Evolutionary conservation across 2,329 filamentous ascomycete genomes (phyloP).

Genomic region (Aspergillus viridinutans): DNA sequence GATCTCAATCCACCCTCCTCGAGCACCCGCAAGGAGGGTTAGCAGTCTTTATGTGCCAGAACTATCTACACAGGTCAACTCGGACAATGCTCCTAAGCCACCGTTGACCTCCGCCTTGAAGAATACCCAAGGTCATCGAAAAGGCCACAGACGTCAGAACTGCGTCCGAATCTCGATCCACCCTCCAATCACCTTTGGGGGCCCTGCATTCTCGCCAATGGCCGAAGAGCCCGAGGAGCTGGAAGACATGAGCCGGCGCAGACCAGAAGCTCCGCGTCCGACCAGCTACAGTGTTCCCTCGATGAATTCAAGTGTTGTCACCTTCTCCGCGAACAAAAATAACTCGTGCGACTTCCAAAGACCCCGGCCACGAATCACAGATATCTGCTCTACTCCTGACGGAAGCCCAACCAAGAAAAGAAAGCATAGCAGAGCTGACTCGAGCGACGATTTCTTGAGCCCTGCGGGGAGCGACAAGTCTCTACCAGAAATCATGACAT

Average conservation of each 20-base stretch:
- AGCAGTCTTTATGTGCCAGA: constrained; percentile 14
- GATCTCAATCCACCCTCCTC: constrained; percentile 15
- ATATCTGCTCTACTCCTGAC: constrained; percentile 10
- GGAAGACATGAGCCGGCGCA: constrained; percentile 25
- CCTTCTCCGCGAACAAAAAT: constrained; percentile 12
- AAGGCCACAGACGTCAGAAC: constrained; percentile 41
- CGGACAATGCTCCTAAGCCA: constrained; percentile 18
- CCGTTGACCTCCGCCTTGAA: constrained; percentile 32
- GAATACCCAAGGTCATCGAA: constrained; percentile 28
- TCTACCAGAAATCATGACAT: constrained; percentile 24
- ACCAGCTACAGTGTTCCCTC: constrained; percentile 13
- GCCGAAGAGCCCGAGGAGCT: constrained; percentile 34
- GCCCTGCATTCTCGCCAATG: constrained; percentile 30
- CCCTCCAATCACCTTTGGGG: constrained; percentile 32
- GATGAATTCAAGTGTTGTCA: constrained; percentile 13
- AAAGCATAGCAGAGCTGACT: constrained; percentile 14
- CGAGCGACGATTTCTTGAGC: constrained; percentile 8
- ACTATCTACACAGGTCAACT: constrained; percentile 16
- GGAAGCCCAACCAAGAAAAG: constrained; percentile 24
- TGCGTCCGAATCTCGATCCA: constrained; percentile 41
- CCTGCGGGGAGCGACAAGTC: constrained; percentile 16
- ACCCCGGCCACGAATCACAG: constrained; percentile 6
- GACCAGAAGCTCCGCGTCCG: constrained; percentile 19
- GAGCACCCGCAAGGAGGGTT: constrained; percentile 15
- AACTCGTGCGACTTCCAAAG: constrained; percentile 10